phyloP scores from a whole-genome alignment of 768 basidiomycete genomes.

The Hortiboletus campestris region DNA sequence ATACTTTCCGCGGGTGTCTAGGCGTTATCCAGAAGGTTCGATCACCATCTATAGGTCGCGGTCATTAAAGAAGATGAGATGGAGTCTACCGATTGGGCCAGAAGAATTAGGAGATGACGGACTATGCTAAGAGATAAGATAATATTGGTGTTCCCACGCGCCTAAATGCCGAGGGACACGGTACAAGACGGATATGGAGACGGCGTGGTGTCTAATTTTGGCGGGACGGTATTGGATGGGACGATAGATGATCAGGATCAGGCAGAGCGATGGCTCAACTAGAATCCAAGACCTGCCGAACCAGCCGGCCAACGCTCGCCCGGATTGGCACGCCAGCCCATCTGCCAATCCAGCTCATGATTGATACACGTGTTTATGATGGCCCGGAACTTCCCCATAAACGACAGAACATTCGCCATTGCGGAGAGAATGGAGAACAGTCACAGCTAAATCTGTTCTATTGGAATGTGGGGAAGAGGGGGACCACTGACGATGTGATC shows the following conservation, averaged over 20 bases:
- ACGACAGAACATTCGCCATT: background rate
- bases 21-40: background rate
- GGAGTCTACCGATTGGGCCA: constrained; percentile 1
- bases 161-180: constrained; percentile 14
- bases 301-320: background rate
- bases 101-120: background rate
- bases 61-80: constrained; percentile 13
- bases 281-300: background rate
- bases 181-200: background rate
- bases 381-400: background rate
- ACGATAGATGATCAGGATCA: constrained; percentile 1
- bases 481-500: background rate
- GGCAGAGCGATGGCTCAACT: background rate
- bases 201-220: background rate
- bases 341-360: background rate
- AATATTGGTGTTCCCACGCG: background rate
- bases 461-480: background rate
- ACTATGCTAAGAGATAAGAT: constrained; percentile 21
- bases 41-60: constrained; percentile 11
- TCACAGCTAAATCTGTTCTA: background rate
- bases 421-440: background rate
- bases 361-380: background rate
- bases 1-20: background rate
- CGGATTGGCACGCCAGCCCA: background rate
- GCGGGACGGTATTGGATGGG: background rate